Evolutionary conservation across 345 rosid genomes (phyloP).

Genomic region (Erysimum cheiranthoides): DNA sequence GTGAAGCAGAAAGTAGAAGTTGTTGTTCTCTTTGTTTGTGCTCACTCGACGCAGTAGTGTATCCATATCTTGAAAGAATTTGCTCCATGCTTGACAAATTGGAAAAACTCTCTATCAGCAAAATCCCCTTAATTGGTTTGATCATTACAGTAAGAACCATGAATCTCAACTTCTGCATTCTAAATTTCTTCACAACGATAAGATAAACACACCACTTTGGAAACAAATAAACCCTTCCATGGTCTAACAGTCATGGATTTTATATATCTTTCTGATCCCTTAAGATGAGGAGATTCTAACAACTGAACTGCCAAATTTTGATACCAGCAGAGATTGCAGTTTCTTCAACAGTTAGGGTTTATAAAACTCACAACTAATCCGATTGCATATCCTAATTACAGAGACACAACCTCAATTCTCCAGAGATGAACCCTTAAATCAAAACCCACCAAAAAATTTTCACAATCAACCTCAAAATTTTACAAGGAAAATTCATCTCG

Average conservation of each 20-base stretch:
- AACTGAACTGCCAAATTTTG: background rate
- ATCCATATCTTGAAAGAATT: conserved; percentile 40
- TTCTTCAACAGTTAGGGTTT: conserved; percentile 28
- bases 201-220: background rate
- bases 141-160: conserved; percentile 17
- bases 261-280: background rate
- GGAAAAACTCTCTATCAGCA: conserved; percentile 10
- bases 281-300: conserved; percentile 4
- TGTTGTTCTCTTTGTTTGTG: conserved; percentile 32
- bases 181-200: conserved; percentile 4
- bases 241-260: background rate
- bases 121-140: background rate
- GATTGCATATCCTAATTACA: conserved; percentile 6
- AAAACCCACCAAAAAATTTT: conserved; percentile 8
- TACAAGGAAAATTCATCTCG: background rate
- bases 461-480: conserved; percentile 4
- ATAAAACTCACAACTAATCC: conserved; percentile 19
- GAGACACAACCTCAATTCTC: conserved; percentile 8
- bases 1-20: conserved; percentile 32
- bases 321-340: too few species aligned
- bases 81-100: conserved; percentile 41
- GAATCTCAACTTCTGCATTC: conserved; percentile 2
- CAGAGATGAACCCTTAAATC: background rate
- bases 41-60: conserved; percentile 8
- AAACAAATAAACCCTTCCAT: conserved; percentile 3